These are phyloP conservation scores for Colletotrichum salicis DNA, from an alignment of 2,329 filamentous ascomycete species.

Conservation along the genomic window DNA sequence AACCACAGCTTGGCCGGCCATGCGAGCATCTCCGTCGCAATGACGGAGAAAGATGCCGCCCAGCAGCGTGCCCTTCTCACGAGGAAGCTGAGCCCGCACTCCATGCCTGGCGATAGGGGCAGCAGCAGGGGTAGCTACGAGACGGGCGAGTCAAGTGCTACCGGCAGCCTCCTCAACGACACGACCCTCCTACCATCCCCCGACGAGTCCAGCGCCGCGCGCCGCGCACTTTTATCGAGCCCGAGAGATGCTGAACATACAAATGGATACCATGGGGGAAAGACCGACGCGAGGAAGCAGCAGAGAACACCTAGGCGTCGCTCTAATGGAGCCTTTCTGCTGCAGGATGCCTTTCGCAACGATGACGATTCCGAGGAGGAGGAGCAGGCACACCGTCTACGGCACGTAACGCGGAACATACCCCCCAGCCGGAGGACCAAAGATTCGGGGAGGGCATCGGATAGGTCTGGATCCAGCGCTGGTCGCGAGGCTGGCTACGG, in stretches of 20 bases:
- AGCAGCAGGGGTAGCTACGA: slow-evolving; percentile 54
- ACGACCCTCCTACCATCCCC: slow-evolving; percentile 32
- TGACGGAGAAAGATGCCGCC: slow-evolving; percentile 38
- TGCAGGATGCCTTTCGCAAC: slow-evolving; percentile 54
- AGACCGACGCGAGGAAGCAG: slow-evolving; percentile 35
- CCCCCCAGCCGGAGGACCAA: slow-evolving; percentile 21
- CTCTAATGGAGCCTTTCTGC: slow-evolving; percentile 62
- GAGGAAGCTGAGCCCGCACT: slow-evolving; percentile 30
- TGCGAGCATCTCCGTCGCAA: slow-evolving; percentile 35
- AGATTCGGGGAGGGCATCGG: slow-evolving; percentile 23
- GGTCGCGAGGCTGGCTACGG: slow-evolving; percentile 24
- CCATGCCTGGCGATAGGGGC: slow-evolving; percentile 39
- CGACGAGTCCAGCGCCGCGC: slow-evolving; percentile 15
- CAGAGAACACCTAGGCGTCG: slow-evolving; percentile 51
- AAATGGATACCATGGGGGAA: slow-evolving; percentile 31
- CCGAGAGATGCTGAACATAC: slow-evolving; percentile 39
- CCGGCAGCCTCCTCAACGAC: slow-evolving; percentile 43
- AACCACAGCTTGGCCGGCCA: slow-evolving; percentile 29
- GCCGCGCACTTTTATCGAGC: slow-evolving; percentile 16
- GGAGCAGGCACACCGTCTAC: slow-evolving; percentile 44
- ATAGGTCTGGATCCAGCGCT: slow-evolving; percentile 23
- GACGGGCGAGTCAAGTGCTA: slow-evolving; percentile 56
- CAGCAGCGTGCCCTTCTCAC: slow-evolving; percentile 23
- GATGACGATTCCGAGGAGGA: slow-evolving; percentile 44
- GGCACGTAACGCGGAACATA: slow-evolving; percentile 40